Evolutionary conservation across 2,329 filamentous ascomycete genomes (phyloP).

Genomic region (Microthyrium microscopicum): DNA sequence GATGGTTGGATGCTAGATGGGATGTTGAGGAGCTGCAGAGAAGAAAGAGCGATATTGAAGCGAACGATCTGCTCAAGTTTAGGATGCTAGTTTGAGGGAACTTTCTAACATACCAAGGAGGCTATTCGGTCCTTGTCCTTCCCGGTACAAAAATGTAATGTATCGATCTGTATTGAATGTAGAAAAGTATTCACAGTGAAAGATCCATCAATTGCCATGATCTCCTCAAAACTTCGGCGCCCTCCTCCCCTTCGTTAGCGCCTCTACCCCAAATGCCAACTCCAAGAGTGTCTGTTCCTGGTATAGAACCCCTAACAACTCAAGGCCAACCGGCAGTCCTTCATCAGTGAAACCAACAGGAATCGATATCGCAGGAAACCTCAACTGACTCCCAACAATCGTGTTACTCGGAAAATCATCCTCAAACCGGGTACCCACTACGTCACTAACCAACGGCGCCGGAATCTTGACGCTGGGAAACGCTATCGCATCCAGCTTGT

Average conservation of each 20-base stretch:
- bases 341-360: slow-evolving; percentile 15
- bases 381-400: slow-evolving; percentile 17
- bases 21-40: slow-evolving; percentile 15
- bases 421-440: slow-evolving; percentile 14
- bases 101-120: no score
- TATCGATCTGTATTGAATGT: no score
- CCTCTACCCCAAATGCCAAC: slow-evolving; percentile 1
- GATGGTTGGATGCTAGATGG: slow-evolving; percentile 16
- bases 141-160: no score
- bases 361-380: slow-evolving; percentile 19
- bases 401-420: slow-evolving; percentile 20
- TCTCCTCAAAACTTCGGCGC: slow-evolving; percentile 3
- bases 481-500: slow-evolving; percentile 18
- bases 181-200: no score
- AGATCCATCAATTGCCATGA: no score
- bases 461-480: slow-evolving; percentile 16
- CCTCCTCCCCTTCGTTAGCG: background rate
- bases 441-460: slow-evolving; percentile 18
- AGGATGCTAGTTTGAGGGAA: slow-evolving; percentile 6
- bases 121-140: no score
- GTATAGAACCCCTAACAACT: slow-evolving; percentile 12
- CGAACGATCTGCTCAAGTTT: slow-evolving; percentile 15
- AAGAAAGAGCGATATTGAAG: slow-evolving; percentile 13
- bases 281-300: slow-evolving; percentile 4
- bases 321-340: slow-evolving; percentile 16